Evolutionary conservation across 441 rosid species (phyloP).

Genomic region (Dalechampia spathulata): DNA sequence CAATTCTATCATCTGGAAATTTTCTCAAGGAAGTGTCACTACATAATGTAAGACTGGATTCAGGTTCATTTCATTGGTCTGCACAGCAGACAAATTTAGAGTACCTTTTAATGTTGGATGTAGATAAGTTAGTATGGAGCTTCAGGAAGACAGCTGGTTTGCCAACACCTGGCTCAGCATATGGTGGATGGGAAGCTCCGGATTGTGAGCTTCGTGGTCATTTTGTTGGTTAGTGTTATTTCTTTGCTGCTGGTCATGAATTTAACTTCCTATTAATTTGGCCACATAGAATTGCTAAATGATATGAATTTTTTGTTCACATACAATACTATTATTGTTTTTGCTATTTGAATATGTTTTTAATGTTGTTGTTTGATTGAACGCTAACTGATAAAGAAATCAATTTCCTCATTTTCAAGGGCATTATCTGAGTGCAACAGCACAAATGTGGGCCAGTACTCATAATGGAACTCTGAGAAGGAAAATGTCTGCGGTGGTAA

Average conservation of each 20-base stretch:
- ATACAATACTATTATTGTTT: too few species aligned
- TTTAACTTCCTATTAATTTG: neutral
- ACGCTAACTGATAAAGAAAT: neutral
- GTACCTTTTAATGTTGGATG: slow-evolving; percentile 71
- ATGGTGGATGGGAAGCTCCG: slow-evolving; percentile 87
- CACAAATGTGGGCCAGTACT: slow-evolving; percentile 97
- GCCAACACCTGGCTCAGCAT: slow-evolving; percentile 45
- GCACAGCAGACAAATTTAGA: slow-evolving; percentile 89
- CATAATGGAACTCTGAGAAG: slow-evolving; percentile 51
- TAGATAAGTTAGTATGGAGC: slow-evolving; percentile 71
- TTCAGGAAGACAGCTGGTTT: slow-evolving; percentile 78
- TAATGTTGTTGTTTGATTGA: neutral
- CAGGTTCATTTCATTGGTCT: slow-evolving; percentile 45
- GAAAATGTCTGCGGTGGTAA: slow-evolving; percentile 66
- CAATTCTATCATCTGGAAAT: slow-evolving; percentile 22
- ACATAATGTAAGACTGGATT: slow-evolving; percentile 71
- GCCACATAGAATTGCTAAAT: neutral
- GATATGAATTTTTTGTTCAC: too few species aligned
- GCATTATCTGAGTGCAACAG: slow-evolving; percentile 89
- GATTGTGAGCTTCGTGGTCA: slow-evolving; percentile 76
- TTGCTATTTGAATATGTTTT: neutral
- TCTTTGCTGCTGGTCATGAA: neutral
- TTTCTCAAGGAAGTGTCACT: slow-evolving; percentile 72
- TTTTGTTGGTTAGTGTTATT: slow-evolving; percentile 61
- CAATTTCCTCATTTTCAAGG: slow-evolving; percentile 39